Conservation (phyloP, 495 filamentous ascomycete species). For the Penicillium cataractarum region DNA sequence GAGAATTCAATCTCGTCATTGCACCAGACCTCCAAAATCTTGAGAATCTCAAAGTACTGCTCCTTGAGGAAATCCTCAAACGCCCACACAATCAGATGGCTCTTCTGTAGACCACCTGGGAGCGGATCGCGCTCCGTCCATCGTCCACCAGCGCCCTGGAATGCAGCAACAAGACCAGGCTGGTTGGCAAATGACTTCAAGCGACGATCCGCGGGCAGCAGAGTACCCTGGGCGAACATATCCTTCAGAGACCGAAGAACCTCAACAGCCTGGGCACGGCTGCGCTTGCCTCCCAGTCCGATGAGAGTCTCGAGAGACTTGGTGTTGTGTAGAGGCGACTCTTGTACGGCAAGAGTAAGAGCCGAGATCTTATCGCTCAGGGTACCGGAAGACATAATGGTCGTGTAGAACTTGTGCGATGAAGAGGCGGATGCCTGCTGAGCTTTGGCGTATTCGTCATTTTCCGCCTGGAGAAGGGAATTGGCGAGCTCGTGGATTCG, state of each 20-base stretch:
- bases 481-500: conserved; percentile 76
- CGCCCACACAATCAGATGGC: conserved; percentile 84
- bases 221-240: conserved; percentile 82
- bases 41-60: conserved; percentile 87
- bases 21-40: conserved; percentile 87
- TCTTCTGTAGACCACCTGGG: conserved; percentile 68
- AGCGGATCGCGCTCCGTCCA: conserved; percentile 71
- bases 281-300: conserved; percentile 80
- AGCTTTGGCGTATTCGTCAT: conserved; percentile 59
- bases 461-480: conserved; percentile 74
- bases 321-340: conserved; percentile 89
- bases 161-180: conserved; percentile 68
- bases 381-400: conserved; percentile 95
- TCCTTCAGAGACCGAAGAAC: conserved; percentile 91
- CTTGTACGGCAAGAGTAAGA: conserved; percentile 88
- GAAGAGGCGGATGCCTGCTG: conserved; percentile 64
- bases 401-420: conserved; percentile 89
- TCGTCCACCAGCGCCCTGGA: conserved; percentile 56
- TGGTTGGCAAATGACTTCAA: conserved; percentile 79
- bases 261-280: conserved; percentile 89
- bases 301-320: conserved; percentile 86
- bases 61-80: conserved; percentile 95
- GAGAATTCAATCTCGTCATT: conserved; percentile 94
- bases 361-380: conserved; percentile 96
- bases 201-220: conserved; percentile 81